phyloP scores from a whole-genome alignment of 805 yeast genomes.

The Grigorovia transvaalensis region DNA sequence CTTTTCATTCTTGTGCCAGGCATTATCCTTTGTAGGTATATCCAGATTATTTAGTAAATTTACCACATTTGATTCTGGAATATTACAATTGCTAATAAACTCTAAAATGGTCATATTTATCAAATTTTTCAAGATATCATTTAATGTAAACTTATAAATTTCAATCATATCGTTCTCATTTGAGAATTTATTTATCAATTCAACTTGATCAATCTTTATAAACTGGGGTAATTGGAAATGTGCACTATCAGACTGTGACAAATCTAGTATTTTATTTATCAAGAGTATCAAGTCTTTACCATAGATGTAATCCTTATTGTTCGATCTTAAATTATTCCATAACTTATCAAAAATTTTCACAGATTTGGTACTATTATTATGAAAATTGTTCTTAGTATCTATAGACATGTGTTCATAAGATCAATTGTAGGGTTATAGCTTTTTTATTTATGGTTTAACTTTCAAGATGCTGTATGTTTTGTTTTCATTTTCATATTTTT shows the following conservation, averaged over 20 bases:
- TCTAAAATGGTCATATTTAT: constrained; percentile 23
- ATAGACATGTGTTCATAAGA: neutral
- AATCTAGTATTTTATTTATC: constrained; percentile 4
- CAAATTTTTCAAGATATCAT: constrained; percentile 25
- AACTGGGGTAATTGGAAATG: neutral
- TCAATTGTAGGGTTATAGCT: no score
- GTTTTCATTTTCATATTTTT: neutral
- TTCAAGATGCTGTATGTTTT: neutral
- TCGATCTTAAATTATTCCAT: constrained; percentile 19
- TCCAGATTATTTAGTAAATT: neutral
- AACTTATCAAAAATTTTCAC: constrained; percentile 10
- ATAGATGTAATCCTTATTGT: constrained; percentile 13
- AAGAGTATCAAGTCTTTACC: constrained; percentile 22
- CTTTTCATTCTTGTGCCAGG: neutral
- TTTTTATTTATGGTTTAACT: neutral
- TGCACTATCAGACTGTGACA: neutral
- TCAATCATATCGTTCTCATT: constrained; percentile 23
- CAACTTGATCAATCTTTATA: constrained; percentile 1
- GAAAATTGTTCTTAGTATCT: neutral
- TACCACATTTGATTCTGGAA: neutral
- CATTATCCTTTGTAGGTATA: no score
- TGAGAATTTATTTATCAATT: constrained; percentile 22
- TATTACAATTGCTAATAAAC: neutral
- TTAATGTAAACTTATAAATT: constrained; percentile 18
- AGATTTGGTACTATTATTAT: neutral